phyloP scores from a whole-genome alignment of 2,329 filamentous ascomycete species.

The Periconia sp. region DNA sequence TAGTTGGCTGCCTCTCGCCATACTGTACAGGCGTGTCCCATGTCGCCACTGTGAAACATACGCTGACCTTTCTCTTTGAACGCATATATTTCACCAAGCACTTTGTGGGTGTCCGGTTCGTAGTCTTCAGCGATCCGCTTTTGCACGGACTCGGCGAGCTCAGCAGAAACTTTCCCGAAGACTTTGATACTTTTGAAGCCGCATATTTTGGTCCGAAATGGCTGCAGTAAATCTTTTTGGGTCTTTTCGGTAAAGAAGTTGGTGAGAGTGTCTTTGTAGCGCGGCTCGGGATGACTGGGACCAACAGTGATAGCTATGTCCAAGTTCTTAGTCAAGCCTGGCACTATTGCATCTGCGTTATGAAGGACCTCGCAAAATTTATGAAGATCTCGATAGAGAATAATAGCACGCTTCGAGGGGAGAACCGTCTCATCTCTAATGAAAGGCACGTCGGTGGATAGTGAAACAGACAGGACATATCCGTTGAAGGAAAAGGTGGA shows the following conservation, averaged over 20 bases:
- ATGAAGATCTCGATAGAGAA: neutral
- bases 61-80: neutral
- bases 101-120: neutral
- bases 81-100: neutral
- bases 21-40: neutral
- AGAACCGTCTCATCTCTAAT: too few species aligned
- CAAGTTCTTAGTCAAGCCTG: neutral
- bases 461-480: neutral
- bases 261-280: neutral
- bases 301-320: neutral
- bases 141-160: neutral
- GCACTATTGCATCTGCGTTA: neutral
- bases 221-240: neutral
- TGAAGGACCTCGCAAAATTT: neutral
- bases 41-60: neutral
- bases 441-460: neutral
- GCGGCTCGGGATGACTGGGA: neutral
- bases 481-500: neutral
- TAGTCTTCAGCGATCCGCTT: neutral
- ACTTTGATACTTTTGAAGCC: neutral
- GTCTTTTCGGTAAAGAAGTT: neutral
- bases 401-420: neutral
- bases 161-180: neutral
- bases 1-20: neutral
- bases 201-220: neutral